Evolutionary conservation across 2,329 filamentous ascomycete species (phyloP).

Genomic region (Fusarium virguliforme): DNA sequence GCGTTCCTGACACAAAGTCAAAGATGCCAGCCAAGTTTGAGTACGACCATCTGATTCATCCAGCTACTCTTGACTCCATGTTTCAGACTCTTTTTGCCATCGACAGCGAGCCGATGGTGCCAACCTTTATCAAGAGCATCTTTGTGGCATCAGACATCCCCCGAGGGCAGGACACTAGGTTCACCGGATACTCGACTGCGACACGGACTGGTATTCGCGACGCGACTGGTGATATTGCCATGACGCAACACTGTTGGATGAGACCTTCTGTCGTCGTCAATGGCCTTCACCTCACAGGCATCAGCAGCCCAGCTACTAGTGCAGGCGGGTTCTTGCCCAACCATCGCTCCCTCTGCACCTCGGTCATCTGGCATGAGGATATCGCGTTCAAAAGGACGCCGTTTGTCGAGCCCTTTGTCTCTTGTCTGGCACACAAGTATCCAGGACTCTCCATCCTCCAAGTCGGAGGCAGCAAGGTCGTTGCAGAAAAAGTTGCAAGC

Average conservation of each 20-base stretch:
- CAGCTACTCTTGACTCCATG: conserved; percentile 70
- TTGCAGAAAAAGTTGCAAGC: conserved; percentile 50
- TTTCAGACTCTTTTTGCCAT: conserved; percentile 69
- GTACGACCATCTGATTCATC: conserved; percentile 71
- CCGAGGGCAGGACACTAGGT: conserved; percentile 53
- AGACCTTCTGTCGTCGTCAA: conserved; percentile 61
- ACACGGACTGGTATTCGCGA: conserved; percentile 56
- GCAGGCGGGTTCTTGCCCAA: conserved; percentile 62
- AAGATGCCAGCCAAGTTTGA: conserved; percentile 70
- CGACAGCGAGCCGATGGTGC: conserved; percentile 65
- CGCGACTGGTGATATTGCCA: conserved; percentile 62
- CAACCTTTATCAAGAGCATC: conserved; percentile 63
- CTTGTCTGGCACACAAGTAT: conserved; percentile 59
- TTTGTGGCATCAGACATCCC: conserved; percentile 62
- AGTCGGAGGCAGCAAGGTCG: conserved; percentile 51
- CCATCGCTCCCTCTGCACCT: conserved; percentile 65
- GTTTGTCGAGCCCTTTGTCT: conserved; percentile 51
- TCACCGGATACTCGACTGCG: conserved; percentile 62
- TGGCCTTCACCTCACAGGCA: conserved; percentile 61
- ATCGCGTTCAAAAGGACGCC: conserved; percentile 46
- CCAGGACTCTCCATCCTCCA: conserved; percentile 60
- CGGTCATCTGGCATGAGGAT: conserved; percentile 65
- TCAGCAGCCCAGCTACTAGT: conserved; percentile 51
- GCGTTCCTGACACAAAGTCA: conserved; percentile 65
- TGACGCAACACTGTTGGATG: conserved; percentile 57